Base-by-base conservation (phyloP, 495 filamentous ascomycete genomes). In the Penicilliopsis zonata region DNA sequence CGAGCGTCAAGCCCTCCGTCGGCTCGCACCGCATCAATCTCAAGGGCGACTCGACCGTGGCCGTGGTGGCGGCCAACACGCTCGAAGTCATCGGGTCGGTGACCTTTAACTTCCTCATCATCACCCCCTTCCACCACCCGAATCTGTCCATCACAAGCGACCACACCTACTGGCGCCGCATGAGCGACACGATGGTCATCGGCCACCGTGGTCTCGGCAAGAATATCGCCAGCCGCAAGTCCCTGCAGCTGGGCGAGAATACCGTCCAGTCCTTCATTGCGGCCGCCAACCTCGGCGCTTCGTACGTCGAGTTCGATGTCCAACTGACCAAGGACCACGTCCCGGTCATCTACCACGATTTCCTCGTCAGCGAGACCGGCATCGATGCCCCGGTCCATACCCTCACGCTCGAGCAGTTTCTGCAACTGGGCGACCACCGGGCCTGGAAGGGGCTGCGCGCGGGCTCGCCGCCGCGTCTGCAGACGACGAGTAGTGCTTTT, bases 261-360 rank as follows among this genome's bases (percentile, higher is more conserved):
- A 96, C 90, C 0, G 57, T 94, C 6, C 76, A 76, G 50, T 96
- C 92, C 0, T 95, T 99, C 58, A 93, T 96, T 46, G 80, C 88
- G 3, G 92, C 92, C 0, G 86, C 88, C 2, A 95, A 94, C 38
- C 61, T 96, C 16, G 92, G 90, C 3, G 87, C 87, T 1, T 76
- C 78, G 12, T 92, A 93, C 48, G 86, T 95, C 34, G 87, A 95
- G 54, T 85, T 80, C 46, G 90, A 98, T 49, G 90, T 99, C 2
- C 92, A 99, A 50, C 66, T 99, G 29, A 99, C 92, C 12, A 99
- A 99, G 47, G 92, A 99, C 50, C 87, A 90, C 54, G 86, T 99
- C 5, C 92, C 92, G 12, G 87, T 99, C 44, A 94, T 99, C 44
- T 99, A 99, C 53, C 92, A 99, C 52, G 92, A 99, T 55, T 99